These are phyloP conservation scores for Aristolochia fimbriata DNA, from an alignment of 164 flowering plant species.

Conservation along the genomic window DNA sequence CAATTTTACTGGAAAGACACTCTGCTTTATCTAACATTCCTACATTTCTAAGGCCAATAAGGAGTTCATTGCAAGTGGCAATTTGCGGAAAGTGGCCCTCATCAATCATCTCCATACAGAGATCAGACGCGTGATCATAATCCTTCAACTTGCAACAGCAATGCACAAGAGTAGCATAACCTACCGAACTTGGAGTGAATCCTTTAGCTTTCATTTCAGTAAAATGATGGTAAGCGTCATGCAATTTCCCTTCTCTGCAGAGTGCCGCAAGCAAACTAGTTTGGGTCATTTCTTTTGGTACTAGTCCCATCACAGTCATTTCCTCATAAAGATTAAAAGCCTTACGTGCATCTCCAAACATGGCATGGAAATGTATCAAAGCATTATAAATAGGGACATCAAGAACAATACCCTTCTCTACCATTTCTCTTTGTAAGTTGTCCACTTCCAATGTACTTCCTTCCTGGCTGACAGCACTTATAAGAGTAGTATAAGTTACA, in stretches of 20 bases:
- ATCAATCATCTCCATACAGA: conserved; percentile 56
- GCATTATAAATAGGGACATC: conserved; percentile 50
- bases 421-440: conserved; percentile 41
- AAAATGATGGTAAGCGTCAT: conserved; percentile 34
- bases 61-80: conserved; percentile 28
- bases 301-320: conserved; percentile 39
- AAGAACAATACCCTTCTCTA: conserved; percentile 28
- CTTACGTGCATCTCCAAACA: conserved; percentile 38
- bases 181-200: conserved; percentile 35
- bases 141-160: conserved; percentile 42
- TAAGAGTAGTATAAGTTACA: conserved; percentile 43
- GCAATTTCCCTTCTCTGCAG: conserved; percentile 32
- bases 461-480: conserved; percentile 26
- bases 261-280: conserved; percentile 44
- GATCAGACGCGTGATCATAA: conserved; percentile 38
- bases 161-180: conserved; percentile 37
- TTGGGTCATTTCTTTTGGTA: conserved; percentile 41
- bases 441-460: conserved; percentile 29
- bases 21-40: conserved; percentile 41
- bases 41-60: conserved; percentile 37
- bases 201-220: conserved; percentile 43
- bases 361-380: conserved; percentile 34
- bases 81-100: conserved; percentile 28
- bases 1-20: conserved; percentile 36
- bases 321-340: conserved; percentile 31